Evolutionary conservation across 495 filamentous ascomycete species (phyloP), one percentile per base, ranked within the genome.

Genomic region (Aspergillus indologenus): DNA sequence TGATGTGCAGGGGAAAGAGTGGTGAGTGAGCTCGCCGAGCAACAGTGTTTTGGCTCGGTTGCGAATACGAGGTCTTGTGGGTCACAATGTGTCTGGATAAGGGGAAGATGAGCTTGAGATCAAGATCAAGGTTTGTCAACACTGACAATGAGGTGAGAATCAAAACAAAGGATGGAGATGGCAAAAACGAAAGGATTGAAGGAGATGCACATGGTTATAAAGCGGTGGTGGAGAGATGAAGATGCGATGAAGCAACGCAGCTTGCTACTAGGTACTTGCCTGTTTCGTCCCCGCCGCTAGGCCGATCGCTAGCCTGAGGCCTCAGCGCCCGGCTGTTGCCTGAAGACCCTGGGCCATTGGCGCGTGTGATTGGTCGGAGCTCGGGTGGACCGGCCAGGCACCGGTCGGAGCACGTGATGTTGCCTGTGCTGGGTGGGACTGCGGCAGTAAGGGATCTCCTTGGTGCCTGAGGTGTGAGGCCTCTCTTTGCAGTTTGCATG

Each of bases 301-400:
- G 34, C 47, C 47, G 21, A 26, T 18, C 47, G 15, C 5, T 2
- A 26, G 47, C 47, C 22, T 50, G 21, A 50, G 47, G 47, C 47
- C 21, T 19, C 47, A n/a, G 47, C 21, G 34, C 47, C 21, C 47
- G 20, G 47, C 47, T 50, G 47, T 50, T 50, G 47, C 47, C 47
- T 50, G 21, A 15, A 47, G 47, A 50, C 47, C 47, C 47, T 50
- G 21, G 29, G 20, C 3, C n/a, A 2, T 22, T 18, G 17, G 46
- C 19, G 22, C 22, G 12, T 26, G 21, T 50, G 47, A 50, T 50
- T 50, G 47, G 47, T 12, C 47, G 3, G 22, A 50, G 47, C 47
- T 26, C 12, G 21, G 9, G 47, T 50, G 47, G 47, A 19, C 9
- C 22, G 11, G 19, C 47, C 47, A 50, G 47, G 47, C 47, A 50